phyloP scores from a whole-genome alignment of 2,329 filamentous ascomycete species.

The Calonectria multiphialidica region DNA sequence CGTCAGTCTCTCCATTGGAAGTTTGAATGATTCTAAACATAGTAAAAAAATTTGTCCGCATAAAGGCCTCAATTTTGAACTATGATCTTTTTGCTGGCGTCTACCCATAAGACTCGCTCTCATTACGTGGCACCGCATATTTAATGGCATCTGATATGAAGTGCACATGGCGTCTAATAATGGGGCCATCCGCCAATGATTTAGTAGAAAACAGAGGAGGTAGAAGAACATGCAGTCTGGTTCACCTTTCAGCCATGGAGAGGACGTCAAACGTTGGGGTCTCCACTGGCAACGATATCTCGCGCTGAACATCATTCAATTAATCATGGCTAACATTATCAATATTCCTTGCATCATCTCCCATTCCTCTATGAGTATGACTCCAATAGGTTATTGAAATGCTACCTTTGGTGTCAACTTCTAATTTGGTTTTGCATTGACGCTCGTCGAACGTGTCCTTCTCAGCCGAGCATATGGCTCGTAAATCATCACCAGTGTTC shows the following conservation, averaged over 20 bases:
- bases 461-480: constrained; percentile 36
- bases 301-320: background rate
- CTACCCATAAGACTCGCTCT: too few species aligned
- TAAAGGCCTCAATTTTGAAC: background rate
- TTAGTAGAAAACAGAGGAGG: too few species aligned
- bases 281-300: too few species aligned
- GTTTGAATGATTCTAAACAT: background rate
- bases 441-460: constrained; percentile 28
- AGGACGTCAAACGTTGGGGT: too few species aligned
- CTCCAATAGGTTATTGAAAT: constrained; percentile 45
- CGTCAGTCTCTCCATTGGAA: background rate
- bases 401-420: constrained; percentile 34
- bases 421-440: constrained; percentile 35
- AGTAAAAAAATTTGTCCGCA: background rate
- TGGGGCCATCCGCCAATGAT: too few species aligned
- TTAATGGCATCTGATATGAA: too few species aligned
- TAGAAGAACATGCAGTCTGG: too few species aligned
- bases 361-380: constrained; percentile 35
- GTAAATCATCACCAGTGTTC: constrained; percentile 27
- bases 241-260: background rate
- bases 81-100: background rate
- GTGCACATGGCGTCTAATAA: too few species aligned
- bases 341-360: background rate
- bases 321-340: constrained; percentile 2
- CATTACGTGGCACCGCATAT: too few species aligned